Percentiles rank a stretch among this genome's conserved stretches.
Evolutionary conservation across 1,139 yeast species (phyloP).

Genomic region (Lipomyces yarrowii): DNA sequence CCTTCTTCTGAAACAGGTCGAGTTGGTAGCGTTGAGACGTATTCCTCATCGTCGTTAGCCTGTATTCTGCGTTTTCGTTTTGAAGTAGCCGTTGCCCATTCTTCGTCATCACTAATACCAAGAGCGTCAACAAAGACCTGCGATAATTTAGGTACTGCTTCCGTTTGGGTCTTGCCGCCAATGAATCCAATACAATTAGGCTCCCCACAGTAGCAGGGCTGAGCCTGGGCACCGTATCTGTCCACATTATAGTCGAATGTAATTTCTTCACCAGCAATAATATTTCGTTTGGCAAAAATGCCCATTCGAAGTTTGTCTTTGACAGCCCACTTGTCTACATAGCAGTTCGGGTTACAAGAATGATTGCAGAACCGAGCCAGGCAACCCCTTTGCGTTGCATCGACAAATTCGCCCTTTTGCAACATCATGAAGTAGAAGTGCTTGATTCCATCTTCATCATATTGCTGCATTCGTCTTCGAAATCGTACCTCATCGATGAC

Average conservation of each 20-base stretch:
- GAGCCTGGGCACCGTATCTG: conserved; percentile 92
- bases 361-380: conserved; percentile 92
- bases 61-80: conserved; percentile 34
- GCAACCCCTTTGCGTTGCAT: conserved; percentile 87
- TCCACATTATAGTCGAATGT: conserved; percentile 97
- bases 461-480: conserved; percentile 69
- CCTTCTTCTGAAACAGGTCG: conserved; percentile 52
- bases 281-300: conserved; percentile 78
- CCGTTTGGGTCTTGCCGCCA: conserved; percentile 95
- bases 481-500: conserved; percentile 79
- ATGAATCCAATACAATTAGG: conserved; percentile 87
- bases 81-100: conserved; percentile 51
- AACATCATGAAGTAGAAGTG: conserved; percentile 98
- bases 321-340: conserved; percentile 96
- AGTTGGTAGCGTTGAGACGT: conserved; percentile 62
- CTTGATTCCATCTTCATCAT: conserved; percentile 68
- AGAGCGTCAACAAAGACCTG: conserved; percentile 83
- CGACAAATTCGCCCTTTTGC: conserved; percentile 88
- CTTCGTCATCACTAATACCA: conserved; percentile 63
- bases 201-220: conserved; percentile 93
- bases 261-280: conserved; percentile 81
- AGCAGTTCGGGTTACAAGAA: conserved; percentile 92
- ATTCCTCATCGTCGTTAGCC: conserved; percentile 54
- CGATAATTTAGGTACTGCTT: conserved; percentile 68
- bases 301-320: conserved; percentile 92